phyloP scores from a whole-genome alignment of 306 rosid species.

The Trichosanthes cucumerina region DNA sequence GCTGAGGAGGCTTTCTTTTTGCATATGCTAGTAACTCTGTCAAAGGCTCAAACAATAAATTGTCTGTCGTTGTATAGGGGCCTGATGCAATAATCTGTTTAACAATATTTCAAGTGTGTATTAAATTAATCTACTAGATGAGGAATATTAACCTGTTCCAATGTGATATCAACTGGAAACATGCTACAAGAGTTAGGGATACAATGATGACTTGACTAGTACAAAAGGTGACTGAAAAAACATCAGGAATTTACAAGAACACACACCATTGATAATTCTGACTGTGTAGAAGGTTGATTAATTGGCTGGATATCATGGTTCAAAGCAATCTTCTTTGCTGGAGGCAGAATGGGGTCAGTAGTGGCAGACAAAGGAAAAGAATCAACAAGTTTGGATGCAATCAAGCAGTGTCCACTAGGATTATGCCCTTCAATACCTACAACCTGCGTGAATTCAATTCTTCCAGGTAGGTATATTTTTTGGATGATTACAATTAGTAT shows the following conservation, averaged over 20 bases:
- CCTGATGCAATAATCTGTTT: conserved; percentile 90
- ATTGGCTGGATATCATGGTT: conserved; percentile 38
- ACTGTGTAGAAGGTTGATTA: conserved; percentile 24
- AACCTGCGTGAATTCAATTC: conserved; percentile 41
- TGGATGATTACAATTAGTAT: conserved; percentile 2
- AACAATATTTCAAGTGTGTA: conserved; percentile 11
- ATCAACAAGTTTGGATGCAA: conserved; percentile 79
- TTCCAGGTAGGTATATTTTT: conserved; percentile 14
- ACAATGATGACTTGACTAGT: neutral
- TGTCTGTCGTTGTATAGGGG: conserved; percentile 84
- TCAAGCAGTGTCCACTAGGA: conserved; percentile 95
- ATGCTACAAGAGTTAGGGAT: neutral
- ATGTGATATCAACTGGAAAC: neutral
- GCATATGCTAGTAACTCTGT: conserved; percentile 73
- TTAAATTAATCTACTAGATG: neutral
- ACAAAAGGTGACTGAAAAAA: neutral
- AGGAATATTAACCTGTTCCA: conserved; percentile 3
- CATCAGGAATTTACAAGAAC: conserved; percentile 1
- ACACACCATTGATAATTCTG: conserved; percentile 61
- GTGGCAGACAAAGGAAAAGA: conserved; percentile 32
- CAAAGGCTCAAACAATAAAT: conserved; percentile 80
- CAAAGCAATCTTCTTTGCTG: conserved; percentile 65
- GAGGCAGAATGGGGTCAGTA: conserved; percentile 41
- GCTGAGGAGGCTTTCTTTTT: conserved; percentile 65
- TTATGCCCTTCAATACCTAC: conserved; percentile 86